phyloP scores from a whole-genome alignment of 768 basidiomycete genomes.

The Tylopilus subfusipes region DNA sequence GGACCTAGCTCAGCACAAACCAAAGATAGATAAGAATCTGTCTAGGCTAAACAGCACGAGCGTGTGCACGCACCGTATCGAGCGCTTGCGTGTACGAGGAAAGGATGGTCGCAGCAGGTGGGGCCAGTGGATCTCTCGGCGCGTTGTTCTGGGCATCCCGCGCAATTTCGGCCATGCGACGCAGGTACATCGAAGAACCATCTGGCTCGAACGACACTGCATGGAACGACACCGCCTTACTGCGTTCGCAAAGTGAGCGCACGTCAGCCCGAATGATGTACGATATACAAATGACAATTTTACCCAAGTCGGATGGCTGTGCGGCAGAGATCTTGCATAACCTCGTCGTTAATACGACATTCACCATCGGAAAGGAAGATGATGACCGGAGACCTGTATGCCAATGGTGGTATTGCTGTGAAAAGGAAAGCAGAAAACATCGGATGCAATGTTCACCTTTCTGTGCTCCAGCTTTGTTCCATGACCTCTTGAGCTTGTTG shows the following conservation, averaged over 20 bases:
- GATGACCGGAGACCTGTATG: too few species aligned
- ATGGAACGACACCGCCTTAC: constrained; percentile 56
- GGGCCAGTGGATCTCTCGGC: constrained; percentile 39
- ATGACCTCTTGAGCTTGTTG: constrained; percentile 34
- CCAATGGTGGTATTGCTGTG: background rate
- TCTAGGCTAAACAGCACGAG: too few species aligned
- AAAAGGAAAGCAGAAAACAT: background rate
- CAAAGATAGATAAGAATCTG: background rate
- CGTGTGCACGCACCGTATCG: constrained; percentile 38
- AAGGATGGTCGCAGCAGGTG: constrained; percentile 29
- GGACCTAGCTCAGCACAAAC: constrained; percentile 35
- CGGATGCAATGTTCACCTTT: background rate
- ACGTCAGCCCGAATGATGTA: background rate
- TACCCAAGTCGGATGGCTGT: constrained; percentile 47
- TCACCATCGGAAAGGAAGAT: too few species aligned
- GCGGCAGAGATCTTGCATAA: constrained; percentile 41
- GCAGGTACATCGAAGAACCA: constrained; percentile 26
- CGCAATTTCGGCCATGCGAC: constrained; percentile 53
- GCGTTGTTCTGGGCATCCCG: constrained; percentile 43
- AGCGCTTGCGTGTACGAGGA: constrained; percentile 52
- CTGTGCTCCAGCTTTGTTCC: constrained; percentile 47
- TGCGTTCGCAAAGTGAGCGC: constrained; percentile 14
- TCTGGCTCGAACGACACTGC: constrained; percentile 52
- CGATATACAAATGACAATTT: too few species aligned
- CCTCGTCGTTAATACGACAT: background rate